These are phyloP conservation scores for Pseudoturritis turrita DNA, from an alignment of 345 rosid genomes.

Conservation along the genomic window DNA sequence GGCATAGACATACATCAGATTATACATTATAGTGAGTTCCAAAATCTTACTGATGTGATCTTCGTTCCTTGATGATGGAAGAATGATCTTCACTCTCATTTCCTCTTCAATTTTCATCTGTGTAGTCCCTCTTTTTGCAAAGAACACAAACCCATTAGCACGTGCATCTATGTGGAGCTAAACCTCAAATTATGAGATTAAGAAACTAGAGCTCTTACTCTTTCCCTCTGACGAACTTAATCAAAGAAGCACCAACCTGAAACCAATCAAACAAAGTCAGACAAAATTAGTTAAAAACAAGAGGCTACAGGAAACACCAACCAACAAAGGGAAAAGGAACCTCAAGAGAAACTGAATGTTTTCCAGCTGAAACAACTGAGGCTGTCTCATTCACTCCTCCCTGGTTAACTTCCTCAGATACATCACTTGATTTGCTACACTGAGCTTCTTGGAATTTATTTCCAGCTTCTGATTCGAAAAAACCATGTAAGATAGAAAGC, in stretches of 20 bases:
- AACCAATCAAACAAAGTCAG: neutral
- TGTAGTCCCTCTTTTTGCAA: conserved; percentile 51
- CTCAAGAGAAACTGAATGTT: conserved; percentile 59
- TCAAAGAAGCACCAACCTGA: conserved; percentile 81
- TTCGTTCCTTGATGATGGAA: conserved; percentile 62
- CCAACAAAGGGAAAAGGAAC: conserved; percentile 25
- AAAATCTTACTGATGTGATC: conserved; percentile 62
- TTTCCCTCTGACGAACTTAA: conserved; percentile 70
- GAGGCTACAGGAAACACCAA: neutral
- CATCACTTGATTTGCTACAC: conserved; percentile 33
- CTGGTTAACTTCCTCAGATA: conserved; percentile 18
- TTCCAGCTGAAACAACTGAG: conserved; percentile 31
- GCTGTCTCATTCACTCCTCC: conserved; percentile 19
- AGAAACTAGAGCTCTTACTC: conserved; percentile 46
- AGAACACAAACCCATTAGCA: conserved; percentile 17
- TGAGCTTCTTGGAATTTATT: conserved; percentile 35
- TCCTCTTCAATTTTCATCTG: conserved; percentile 70
- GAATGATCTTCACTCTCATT: conserved; percentile 61
- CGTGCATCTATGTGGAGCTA: conserved; percentile 1
- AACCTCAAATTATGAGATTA: conserved; percentile 5
- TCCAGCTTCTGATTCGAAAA: conserved; percentile 43
- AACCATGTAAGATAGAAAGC: neutral
- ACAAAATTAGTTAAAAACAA: neutral
- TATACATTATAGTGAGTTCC: neutral
- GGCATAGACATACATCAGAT: neutral